A percentile compares a stretch with the other conserved stretches of the same genome.
Evolutionary conservation across 306 rosid genomes (phyloP).

Genomic region (Castanospermum australe): DNA sequence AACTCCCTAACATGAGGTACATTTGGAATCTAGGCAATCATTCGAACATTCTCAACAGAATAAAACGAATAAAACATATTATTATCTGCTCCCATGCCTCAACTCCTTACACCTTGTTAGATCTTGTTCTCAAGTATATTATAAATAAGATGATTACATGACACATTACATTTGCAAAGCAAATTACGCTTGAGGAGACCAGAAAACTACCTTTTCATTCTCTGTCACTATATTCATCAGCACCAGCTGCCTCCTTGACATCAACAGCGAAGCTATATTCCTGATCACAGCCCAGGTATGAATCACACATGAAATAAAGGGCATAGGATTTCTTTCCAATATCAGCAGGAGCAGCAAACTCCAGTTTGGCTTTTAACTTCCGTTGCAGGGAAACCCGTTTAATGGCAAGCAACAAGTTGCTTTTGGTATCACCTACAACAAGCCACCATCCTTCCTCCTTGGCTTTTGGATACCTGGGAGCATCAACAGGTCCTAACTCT

Average conservation of each 20-base stretch:
- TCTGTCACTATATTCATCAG: conserved; percentile 45
- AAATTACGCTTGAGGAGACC: not conserved
- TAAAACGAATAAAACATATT: not conserved
- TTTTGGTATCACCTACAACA: conserved; percentile 78
- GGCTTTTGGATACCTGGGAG: conserved; percentile 77
- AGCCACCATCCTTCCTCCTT: conserved; percentile 99
- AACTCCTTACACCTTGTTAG: not conserved
- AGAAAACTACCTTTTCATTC: conserved; percentile 33
- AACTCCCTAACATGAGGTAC: not conserved
- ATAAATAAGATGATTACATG: not conserved
- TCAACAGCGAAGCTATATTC: conserved; percentile 69
- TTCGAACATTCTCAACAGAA: not conserved
- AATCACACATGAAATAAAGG: conserved; percentile 94
- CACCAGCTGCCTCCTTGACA: conserved; percentile 54
- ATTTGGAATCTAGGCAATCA: not conserved
- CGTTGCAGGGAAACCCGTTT: conserved; percentile 76
- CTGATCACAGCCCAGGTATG: conserved; percentile 94
- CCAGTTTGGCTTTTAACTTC: conserved; percentile 73
- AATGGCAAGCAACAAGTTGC: conserved; percentile 71
- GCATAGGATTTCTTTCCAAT: conserved; percentile 67
- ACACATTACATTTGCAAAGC: not conserved
- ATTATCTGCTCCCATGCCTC: not conserved
- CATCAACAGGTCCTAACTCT: conserved; percentile 70
- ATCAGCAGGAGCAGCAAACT: conserved; percentile 72
- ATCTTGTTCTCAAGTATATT: not conserved